These are phyloP conservation scores for Malbranchea zuffiana DNA, from an alignment of 2,329 filamentous ascomycete genomes.

Conservation along the genomic window DNA sequence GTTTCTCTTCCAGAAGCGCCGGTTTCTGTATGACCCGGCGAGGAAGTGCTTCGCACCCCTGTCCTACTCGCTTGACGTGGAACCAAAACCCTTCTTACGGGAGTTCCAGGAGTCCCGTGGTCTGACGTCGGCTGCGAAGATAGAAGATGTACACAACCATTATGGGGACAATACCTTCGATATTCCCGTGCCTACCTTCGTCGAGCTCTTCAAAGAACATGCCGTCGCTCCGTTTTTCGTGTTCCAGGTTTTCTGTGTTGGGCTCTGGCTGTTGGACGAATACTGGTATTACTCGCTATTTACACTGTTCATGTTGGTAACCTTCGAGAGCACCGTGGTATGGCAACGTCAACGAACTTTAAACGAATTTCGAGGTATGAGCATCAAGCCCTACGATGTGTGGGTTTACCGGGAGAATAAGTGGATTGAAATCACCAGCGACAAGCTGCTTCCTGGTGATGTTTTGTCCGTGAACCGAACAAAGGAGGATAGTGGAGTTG, in stretches of 20 bases:
- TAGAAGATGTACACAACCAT: slow-evolving; percentile 73
- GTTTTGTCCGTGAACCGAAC: slow-evolving; percentile 84
- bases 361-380: slow-evolving; percentile 96
- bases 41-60: slow-evolving; percentile 70
- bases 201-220: slow-evolving; percentile 94
- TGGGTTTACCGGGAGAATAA: slow-evolving; percentile 79
- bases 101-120: slow-evolving; percentile 72
- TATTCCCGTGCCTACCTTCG: slow-evolving; percentile 91
- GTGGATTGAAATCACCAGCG: slow-evolving; percentile 81
- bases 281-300: slow-evolving; percentile 99
- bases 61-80: slow-evolving; percentile 68
- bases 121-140: slow-evolving; percentile 60
- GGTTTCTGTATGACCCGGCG: slow-evolving; percentile 71
- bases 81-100: slow-evolving; percentile 69
- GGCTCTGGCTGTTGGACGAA: slow-evolving; percentile 95
- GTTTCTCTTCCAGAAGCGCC: slow-evolving; percentile 96
- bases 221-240: slow-evolving; percentile 98
- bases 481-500: slow-evolving; percentile 93
- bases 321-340: slow-evolving; percentile 95
- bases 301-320: slow-evolving; percentile 95
- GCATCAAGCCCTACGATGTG: slow-evolving; percentile 94
- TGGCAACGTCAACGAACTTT: slow-evolving; percentile 97
- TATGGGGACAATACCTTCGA: slow-evolving; percentile 96
- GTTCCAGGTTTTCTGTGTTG: slow-evolving; percentile 97
- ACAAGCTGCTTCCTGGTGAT: slow-evolving; percentile 86